A percentile compares a stretch with the other conserved stretches of the same genome.
These are phyloP conservation scores for Neotropicomus parvogracilis DNA, from an alignment of 1,284 basidiomycete species.

Conservation along the genomic window DNA sequence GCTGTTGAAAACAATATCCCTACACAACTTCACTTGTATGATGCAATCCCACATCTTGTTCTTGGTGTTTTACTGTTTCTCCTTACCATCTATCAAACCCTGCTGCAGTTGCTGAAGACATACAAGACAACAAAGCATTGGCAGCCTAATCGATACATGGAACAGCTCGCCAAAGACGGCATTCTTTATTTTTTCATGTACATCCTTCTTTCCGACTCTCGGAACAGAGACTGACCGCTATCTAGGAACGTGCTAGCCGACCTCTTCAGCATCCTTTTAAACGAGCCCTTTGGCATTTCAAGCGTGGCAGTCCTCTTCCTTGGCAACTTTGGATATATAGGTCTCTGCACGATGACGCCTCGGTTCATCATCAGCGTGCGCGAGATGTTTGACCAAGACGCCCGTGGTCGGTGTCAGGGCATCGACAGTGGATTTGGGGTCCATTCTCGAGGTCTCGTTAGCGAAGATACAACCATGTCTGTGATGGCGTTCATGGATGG, in stretches of 20 bases:
- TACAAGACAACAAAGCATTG: neutral
- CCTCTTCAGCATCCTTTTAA: neutral
- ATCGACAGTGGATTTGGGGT: conserved; percentile 9
- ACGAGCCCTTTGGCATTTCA: no score
- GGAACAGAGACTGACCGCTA: no score
- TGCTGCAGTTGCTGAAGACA: neutral
- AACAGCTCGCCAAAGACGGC: neutral
- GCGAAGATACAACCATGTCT: neutral
- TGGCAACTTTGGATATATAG: neutral
- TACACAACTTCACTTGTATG: no score
- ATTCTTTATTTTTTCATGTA: conserved; percentile 15
- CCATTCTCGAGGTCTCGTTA: neutral
- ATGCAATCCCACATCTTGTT: neutral
- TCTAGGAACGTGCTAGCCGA: neutral
- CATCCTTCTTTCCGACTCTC: neutral
- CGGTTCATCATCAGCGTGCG: conserved; percentile 12
- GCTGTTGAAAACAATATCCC: no score
- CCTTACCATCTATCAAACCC: neutral
- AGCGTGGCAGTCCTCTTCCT: neutral
- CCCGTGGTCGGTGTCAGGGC: neutral
- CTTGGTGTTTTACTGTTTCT: neutral
- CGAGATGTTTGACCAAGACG: conserved; percentile 9
- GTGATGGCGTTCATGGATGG: neutral
- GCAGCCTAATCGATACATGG: neutral
- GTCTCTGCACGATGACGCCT: neutral